These are phyloP conservation scores for Zygoascus sp. DNA, from an alignment of 1,139 yeast species.

Conservation along the genomic window DNA sequence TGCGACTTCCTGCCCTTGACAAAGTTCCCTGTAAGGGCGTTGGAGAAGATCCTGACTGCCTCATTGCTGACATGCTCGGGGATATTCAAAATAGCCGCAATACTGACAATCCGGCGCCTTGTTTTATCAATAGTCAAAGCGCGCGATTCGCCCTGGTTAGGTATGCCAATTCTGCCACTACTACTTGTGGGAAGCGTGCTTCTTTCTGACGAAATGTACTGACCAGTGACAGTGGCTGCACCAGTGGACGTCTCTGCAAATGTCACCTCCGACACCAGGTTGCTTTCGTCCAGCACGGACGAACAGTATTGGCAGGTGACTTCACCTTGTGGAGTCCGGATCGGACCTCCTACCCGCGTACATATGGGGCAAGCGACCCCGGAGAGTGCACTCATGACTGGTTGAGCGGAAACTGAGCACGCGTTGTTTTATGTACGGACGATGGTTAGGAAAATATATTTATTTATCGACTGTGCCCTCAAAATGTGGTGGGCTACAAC, in stretches of 20 bases:
- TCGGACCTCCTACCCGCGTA: conserved; percentile 11
- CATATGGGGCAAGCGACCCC: conserved; percentile 8
- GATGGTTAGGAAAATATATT: not conserved
- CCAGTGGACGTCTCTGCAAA: conserved; percentile 91
- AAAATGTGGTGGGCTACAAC: not conserved
- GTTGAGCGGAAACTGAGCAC: not conserved
- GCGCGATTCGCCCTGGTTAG: conserved; percentile 60
- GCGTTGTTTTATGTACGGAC: not conserved
- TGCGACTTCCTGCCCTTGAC: conserved; percentile 95
- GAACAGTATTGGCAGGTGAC: conserved; percentile 81
- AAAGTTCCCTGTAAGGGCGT: conserved; percentile 80
- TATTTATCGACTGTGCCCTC: not conserved
- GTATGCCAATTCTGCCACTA: conserved; percentile 17
- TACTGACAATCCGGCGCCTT: conserved; percentile 65
- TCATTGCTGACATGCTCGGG: conserved; percentile 83
- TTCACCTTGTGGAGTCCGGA: conserved; percentile 38
- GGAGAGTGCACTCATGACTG: not conserved
- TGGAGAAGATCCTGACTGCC: conserved; percentile 82
- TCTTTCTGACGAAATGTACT: conserved; percentile 87
- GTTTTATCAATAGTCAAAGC: conserved; percentile 87
- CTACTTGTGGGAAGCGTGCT: conserved; percentile 68
- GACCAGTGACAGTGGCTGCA: conserved; percentile 94
- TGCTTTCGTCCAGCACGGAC: conserved; percentile 81
- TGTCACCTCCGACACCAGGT: conserved; percentile 91
- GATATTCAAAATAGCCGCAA: conserved; percentile 72